Evolutionary conservation across 768 basidiomycete genomes (phyloP), one percentile per base, ranked within the genome.

Genomic region (Tremella fuciformis): DNA sequence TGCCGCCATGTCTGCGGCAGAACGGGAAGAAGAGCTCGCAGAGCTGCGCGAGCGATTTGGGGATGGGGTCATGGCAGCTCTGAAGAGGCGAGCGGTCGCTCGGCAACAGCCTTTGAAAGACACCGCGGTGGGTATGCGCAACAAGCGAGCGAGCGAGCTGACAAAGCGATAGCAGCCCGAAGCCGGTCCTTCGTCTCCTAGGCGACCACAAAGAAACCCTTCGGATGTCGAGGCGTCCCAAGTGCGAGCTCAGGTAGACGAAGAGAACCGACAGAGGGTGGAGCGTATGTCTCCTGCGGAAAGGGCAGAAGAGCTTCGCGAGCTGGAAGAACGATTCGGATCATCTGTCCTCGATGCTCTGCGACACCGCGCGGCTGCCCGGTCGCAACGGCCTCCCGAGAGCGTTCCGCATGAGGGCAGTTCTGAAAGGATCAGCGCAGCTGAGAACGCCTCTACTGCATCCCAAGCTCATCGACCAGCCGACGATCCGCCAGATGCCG

Each of bases 31-130:
- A 29, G 62, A 67, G 50, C 47, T 64, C 3, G 52, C 50, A 38
- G 68, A 69, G 39, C 56, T 67, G 21, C 49, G 67, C 39, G 67
- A 69, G 48, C 34, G 70, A 22, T 69, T 72, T 49, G 68, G 66
- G 2, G 21, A 37, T 11, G 51, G 51, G 2, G 34, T 64, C 16
- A 39, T 67, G 44, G 59, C 53, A 8, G 60, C 59, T 19, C 38
- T 73, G 19, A 63, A 57, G 40, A 59, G 47, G 42, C 21, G 67
- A 37, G 67, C 29, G 4, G 29, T 11, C 11, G 29, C 29, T 34
- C 4, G 29, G 29, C 29, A 34, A 11, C 11, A 4, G 29, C 29
- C 4, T 34, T 4, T 34, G 29, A 11, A 4, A 6, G 6, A 34
- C 29, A 11, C 4, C 29, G 29, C 4, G 6, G 29, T 34, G 29